These are phyloP conservation scores for Tolypocladium capitatum DNA, from an alignment of 2,329 filamentous ascomycete species.

Conservation along the genomic window DNA sequence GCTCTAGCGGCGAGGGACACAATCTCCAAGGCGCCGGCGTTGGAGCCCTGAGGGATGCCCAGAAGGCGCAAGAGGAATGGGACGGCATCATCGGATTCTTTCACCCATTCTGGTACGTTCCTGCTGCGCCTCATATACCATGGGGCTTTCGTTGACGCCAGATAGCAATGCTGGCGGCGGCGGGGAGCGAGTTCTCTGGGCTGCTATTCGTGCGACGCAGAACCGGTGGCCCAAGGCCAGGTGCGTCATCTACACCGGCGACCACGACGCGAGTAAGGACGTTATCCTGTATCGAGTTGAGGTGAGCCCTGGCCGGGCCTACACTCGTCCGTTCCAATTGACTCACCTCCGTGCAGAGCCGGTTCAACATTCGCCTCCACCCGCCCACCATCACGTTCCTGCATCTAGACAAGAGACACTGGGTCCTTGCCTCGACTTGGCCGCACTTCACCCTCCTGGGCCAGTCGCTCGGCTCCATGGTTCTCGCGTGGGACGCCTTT, in stretches of 20 bases:
- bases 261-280: slow-evolving; percentile 74
- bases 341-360: slow-evolving; percentile 35
- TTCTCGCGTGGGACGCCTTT: slow-evolving; percentile 87
- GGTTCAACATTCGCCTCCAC: slow-evolving; percentile 88
- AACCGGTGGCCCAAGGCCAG: slow-evolving; percentile 76
- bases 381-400: slow-evolving; percentile 74
- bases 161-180: slow-evolving; percentile 84
- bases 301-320: slow-evolving; percentile 26
- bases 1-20: slow-evolving; percentile 47
- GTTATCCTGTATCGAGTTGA: slow-evolving; percentile 66
- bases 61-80: slow-evolving; percentile 47
- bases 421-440: slow-evolving; percentile 77
- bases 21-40: slow-evolving; percentile 48
- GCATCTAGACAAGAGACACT: slow-evolving; percentile 78
- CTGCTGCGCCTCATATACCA: background rate
- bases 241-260: slow-evolving; percentile 89
- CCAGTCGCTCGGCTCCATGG: slow-evolving; percentile 79
- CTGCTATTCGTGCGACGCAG: slow-evolving; percentile 83
- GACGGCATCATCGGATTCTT: slow-evolving; percentile 88
- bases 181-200: slow-evolving; percentile 92
- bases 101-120: slow-evolving; percentile 79
- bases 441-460: slow-evolving; percentile 85
- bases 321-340: background rate
- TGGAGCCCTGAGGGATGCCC: slow-evolving; percentile 23
- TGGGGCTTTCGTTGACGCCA: slow-evolving; percentile 2